phyloP scores from a whole-genome alignment of 1,139 yeast species.

The Meyerozyma sp. region DNA sequence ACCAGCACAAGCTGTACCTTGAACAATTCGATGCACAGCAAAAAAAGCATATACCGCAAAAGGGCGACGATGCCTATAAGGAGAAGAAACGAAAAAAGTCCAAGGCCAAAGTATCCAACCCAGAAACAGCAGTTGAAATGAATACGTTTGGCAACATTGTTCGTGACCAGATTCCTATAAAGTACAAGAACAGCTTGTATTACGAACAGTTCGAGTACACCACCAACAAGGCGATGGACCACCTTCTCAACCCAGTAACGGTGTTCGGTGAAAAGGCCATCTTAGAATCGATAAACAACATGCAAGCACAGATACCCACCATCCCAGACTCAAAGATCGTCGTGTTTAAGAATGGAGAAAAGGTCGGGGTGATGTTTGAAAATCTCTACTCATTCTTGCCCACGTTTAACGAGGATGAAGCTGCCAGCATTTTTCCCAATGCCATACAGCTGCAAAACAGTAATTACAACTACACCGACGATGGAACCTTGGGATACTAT shows the following conservation, averaged over 20 bases:
- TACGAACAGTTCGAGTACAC: slow-evolving; percentile 87
- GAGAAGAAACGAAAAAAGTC: slow-evolving; percentile 14
- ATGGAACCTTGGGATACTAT: slow-evolving; percentile 83
- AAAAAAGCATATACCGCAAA: slow-evolving; percentile 5
- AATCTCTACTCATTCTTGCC: slow-evolving; percentile 76
- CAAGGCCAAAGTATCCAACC: slow-evolving; percentile 7
- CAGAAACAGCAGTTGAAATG: slow-evolving; percentile 18
- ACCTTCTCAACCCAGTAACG: slow-evolving; percentile 65
- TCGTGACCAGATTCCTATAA: slow-evolving; percentile 85
- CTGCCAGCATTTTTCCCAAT: slow-evolving; percentile 20
- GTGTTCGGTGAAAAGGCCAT: slow-evolving; percentile 63
- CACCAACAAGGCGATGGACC: slow-evolving; percentile 71
- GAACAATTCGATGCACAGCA: slow-evolving; percentile 16
- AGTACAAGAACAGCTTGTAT: slow-evolving; percentile 70
- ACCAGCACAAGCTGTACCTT: slow-evolving; percentile 33
- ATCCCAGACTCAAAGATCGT: slow-evolving; percentile 57
- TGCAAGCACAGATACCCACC: slow-evolving; percentile 24
- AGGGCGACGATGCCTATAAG: slow-evolving; percentile 8
- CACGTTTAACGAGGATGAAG: slow-evolving; percentile 25
- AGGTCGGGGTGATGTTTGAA: slow-evolving; percentile 60
- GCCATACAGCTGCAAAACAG: slow-evolving; percentile 45
- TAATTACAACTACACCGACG: slow-evolving; percentile 56
- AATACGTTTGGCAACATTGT: slow-evolving; percentile 33
- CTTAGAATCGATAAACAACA: slow-evolving; percentile 21
- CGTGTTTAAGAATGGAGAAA: slow-evolving; percentile 73